Base-by-base conservation (phyloP, 306 rosid genomes). In the Glycine soja region DNA sequence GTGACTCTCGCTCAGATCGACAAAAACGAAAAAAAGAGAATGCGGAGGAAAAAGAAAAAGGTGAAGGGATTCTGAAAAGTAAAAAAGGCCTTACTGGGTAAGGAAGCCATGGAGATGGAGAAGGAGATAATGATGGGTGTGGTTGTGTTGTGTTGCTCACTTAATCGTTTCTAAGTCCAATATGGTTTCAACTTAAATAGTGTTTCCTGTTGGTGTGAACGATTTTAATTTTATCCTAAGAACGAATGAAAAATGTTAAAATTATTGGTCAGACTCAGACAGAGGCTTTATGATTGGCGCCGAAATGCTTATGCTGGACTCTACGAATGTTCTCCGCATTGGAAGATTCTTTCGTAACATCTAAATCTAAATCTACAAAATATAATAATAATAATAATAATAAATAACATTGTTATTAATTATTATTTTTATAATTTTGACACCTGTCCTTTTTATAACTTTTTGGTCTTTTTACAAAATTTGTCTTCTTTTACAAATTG, bases 61-160 rank as follows among this genome's bases (percentile, higher is more conserved):
- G 10, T 0, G 24, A 56, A 75, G 2, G 10, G 66, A 75, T 13
- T 10, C 45, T 12, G 4, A 80, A 47, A 34, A 43, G 12, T 16
- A 12, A 57, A 18, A 24, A 57, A 18, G 38, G 59, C 7, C 70
- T 72, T 81, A 74, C 85, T 0, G 47, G 18, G 6, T 13, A 53
- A 47, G 51, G 65, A 82, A 50, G 76, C 56, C 85, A 82, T 82
- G 74, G 76, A 42, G 51, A 54, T 42, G 34, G 4, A 24, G 30
- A 24, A 24, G 30, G 30, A 54, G 24, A 53, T 14, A 5, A 57
- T 7, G 11, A 66, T 52, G 43, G 10, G 51, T 9, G n/a, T 16
- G 73, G n/a, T 36, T 11, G 71, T 15, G 57, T 40, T 70, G 40
- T 38, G 30, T 24, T 24, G 30, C 30, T 71, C 48, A 58, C 48